phyloP scores from a whole-genome alignment of 257 asterid species.

The Parsonsia alboflavescens region DNA sequence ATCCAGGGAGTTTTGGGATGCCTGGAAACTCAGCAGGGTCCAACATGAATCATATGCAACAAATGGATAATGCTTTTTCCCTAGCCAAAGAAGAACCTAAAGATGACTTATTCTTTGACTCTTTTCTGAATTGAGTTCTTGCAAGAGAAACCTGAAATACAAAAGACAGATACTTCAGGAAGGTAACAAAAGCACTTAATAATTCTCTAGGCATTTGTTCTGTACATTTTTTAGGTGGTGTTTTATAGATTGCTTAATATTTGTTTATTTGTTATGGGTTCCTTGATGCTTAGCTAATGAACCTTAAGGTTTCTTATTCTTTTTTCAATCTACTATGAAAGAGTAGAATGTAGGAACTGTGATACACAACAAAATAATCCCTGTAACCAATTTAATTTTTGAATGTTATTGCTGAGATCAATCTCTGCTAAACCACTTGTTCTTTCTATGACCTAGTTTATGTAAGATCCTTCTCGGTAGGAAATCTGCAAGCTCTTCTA shows the following conservation, averaged over 20 bases:
- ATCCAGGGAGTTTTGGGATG: constrained; percentile 34
- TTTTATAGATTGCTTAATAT: constrained; percentile 15
- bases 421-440: background rate
- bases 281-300: constrained; percentile 9
- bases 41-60: constrained; percentile 44
- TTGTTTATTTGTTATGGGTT: constrained; percentile 25
- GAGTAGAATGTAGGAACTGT: background rate
- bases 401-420: background rate
- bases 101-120: constrained; percentile 57
- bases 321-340: background rate
- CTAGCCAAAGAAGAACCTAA: constrained; percentile 74
- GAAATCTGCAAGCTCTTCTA: background rate
- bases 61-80: constrained; percentile 26
- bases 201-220: constrained; percentile 11
- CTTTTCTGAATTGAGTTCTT: constrained; percentile 51
- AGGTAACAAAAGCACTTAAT: background rate
- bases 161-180: constrained; percentile 2
- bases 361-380: background rate
- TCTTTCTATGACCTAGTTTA: background rate
- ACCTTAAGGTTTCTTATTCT: background rate
- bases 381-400: constrained; percentile 5
- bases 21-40: constrained; percentile 44
- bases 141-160: constrained; percentile 4
- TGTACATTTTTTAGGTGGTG: constrained; percentile 22
- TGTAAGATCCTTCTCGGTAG: background rate